These are phyloP conservation scores for Apostasia ramifera DNA, from an alignment of 106 monocot genomes.

Conservation along the genomic window DNA sequence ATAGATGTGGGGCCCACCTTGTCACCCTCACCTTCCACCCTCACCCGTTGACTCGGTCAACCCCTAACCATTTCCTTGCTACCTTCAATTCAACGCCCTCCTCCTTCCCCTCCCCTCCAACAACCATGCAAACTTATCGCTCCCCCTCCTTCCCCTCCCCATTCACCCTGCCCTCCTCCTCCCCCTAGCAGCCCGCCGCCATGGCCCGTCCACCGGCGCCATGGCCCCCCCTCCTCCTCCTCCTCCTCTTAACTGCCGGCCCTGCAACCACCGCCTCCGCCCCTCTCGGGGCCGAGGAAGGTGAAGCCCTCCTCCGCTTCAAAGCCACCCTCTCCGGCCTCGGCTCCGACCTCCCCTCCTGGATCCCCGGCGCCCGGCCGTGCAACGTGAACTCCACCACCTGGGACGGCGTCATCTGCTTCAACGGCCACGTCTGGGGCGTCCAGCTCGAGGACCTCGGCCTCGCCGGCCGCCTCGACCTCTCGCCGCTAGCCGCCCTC, in stretches of 20 bases:
- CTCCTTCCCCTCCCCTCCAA: no score
- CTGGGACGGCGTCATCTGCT: constrained; percentile 44
- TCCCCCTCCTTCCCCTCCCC: background rate
- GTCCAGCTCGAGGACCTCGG: constrained; percentile 48
- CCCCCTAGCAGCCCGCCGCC: background rate
- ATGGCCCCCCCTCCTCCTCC: background rate
- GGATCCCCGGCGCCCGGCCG: no score
- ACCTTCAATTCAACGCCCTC: no score
- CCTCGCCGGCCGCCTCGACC: constrained; percentile 44
- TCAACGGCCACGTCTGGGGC: constrained; percentile 14
- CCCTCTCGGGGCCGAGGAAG: background rate
- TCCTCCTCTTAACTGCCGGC: background rate
- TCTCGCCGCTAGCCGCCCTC: constrained; percentile 23
- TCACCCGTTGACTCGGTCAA: no score
- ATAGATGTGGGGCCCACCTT: no score
- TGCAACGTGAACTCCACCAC: background rate
- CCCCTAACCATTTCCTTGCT: no score
- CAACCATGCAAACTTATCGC: no score
- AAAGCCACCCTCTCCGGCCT: no score
- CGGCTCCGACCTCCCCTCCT: no score
- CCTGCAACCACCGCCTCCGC: no score
- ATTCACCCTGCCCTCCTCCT: background rate
- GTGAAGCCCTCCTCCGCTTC: background rate
- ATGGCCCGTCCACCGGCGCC: background rate
- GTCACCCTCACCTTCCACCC: no score